phyloP scores from a whole-genome alignment of 139 green algal species.

The Volvox reticuliferus region DNA sequence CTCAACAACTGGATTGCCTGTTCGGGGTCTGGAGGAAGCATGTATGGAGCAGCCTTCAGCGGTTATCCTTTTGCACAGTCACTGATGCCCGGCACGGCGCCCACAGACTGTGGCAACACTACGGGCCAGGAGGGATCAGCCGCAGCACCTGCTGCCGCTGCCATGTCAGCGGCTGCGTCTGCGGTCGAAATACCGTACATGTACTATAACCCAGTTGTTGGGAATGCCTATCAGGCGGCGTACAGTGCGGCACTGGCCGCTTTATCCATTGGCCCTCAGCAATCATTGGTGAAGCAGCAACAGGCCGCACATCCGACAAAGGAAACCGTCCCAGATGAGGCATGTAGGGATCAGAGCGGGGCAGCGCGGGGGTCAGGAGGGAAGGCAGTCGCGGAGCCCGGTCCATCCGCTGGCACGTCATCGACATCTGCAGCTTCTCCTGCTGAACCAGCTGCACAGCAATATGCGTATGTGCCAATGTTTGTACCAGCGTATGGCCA shows the following conservation, averaged over 20 bases:
- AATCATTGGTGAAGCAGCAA: neutral
- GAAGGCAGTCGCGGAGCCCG: neutral
- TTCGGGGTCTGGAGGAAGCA: neutral
- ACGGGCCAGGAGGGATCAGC: neutral
- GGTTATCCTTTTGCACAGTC: neutral
- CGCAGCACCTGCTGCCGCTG: neutral
- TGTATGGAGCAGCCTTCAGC: neutral
- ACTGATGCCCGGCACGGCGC: neutral
- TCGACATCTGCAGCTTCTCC: slow-evolving; percentile 28
- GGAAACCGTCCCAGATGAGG: neutral
- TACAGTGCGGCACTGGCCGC: slow-evolving; percentile 61
- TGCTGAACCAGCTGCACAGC: slow-evolving; percentile 32
- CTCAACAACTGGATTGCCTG: neutral
- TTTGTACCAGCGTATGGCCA: slow-evolving; percentile 5
- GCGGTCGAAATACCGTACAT: slow-evolving; percentile 5
- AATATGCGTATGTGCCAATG: slow-evolving; percentile 35
- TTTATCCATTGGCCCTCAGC: neutral
- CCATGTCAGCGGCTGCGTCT: neutral
- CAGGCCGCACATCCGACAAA: neutral
- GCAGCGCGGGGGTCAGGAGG: neutral
- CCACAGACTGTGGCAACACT: neutral
- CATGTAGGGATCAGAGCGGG: neutral
- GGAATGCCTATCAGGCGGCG: slow-evolving; percentile 65
- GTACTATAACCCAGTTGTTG: slow-evolving; percentile 59
- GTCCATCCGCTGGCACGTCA: neutral